phyloP scores from a whole-genome alignment of 441 rosid genomes.

The Populus tomentosa region DNA sequence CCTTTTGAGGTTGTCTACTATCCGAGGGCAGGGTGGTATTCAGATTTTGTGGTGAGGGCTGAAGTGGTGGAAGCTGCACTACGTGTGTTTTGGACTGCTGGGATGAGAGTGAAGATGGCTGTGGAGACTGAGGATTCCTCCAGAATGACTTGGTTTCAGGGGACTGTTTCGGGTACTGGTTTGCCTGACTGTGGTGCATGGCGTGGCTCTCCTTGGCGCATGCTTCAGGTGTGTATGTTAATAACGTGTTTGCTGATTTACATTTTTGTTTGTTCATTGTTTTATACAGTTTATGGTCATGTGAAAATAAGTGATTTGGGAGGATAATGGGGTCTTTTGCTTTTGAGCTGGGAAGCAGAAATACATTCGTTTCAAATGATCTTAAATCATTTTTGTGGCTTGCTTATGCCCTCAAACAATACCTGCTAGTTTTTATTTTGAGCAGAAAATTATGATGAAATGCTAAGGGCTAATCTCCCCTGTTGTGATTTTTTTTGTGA shows the following conservation, averaged over 20 bases:
- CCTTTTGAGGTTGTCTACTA: constrained; percentile 75
- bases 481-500: not conserved
- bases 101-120: constrained; percentile 75
- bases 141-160: constrained; percentile 68
- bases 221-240: constrained; percentile 55
- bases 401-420: not conserved
- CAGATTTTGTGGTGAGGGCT: constrained; percentile 71
- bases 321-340: not conserved
- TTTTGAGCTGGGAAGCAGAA: not conserved
- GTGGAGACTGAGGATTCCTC: constrained; percentile 80
- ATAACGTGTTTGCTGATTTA: not conserved
- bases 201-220: constrained; percentile 89
- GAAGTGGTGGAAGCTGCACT: constrained; percentile 68
- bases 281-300: not conserved
- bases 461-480: not conserved
- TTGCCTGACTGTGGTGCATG: constrained; percentile 45
- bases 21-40: constrained; percentile 56
- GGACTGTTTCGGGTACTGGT: constrained; percentile 42
- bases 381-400: not conserved
- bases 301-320: not conserved
- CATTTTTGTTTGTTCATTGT: not conserved
- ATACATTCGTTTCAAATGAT: too few species aligned
- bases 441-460: not conserved
- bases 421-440: not conserved
- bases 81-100: constrained; percentile 42